Conservation (phyloP, 306 rosid species). For the Castanea mollissima region DNA sequence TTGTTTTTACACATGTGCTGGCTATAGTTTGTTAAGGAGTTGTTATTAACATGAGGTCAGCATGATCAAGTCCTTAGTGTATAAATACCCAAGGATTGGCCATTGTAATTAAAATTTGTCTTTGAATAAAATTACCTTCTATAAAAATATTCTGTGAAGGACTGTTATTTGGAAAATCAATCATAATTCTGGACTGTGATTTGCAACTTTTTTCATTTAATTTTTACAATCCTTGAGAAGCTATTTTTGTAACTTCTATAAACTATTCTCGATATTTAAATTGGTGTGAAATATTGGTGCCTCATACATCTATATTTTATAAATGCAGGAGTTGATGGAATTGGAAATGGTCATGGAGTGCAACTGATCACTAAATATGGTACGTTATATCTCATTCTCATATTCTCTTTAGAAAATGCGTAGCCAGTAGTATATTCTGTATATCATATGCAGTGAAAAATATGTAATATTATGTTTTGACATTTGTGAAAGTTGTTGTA, state of each 20-base stretch:
- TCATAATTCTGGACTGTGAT: no score
- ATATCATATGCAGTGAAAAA: background rate
- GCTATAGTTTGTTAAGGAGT: no score
- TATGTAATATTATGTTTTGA: background rate
- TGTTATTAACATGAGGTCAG: no score
- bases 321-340: conserved; percentile 85
- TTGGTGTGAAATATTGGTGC: conserved; percentile 2
- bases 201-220: no score
- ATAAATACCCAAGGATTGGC: no score
- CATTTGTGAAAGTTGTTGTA: background rate
- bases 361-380: conserved; percentile 78
- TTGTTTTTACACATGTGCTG: no score
- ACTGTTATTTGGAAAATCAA: no score
- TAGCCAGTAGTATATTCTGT: conserved; percentile 11
- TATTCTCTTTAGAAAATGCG: conserved; percentile 8
- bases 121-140: no score
- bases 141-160: no score
- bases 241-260: background rate
- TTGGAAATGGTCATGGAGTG: conserved; percentile 86
- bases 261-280: background rate
- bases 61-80: no score
- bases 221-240: background rate
- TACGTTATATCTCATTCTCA: conserved; percentile 27
- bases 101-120: no score
- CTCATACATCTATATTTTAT: background rate